Base-by-base conservation (phyloP, 495 filamentous ascomycete species). In the Endocarpon pusillum region DNA sequence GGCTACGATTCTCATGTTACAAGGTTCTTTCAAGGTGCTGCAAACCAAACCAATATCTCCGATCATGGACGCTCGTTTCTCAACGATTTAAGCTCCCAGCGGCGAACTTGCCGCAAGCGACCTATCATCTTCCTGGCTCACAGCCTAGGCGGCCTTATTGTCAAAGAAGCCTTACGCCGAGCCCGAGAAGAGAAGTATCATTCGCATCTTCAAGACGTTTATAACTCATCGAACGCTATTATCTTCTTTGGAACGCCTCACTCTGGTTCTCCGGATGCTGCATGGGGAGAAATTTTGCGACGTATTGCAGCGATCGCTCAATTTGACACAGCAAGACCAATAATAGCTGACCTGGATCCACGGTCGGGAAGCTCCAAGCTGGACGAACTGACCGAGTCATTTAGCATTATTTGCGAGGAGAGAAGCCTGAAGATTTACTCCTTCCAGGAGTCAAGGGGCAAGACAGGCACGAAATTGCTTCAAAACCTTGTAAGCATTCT, bases 101-200 rank as follows among this genome's bases (percentile, higher is more conserved):
- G 59, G 15, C 37, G 41, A 3, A 33, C 41, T 20, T 35, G 47
- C 1, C 26, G 51, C 7, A 34, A 20, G 8, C 47, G 55, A 14
- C 63, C 57, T 1, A 19, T 59, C 0, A 35, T 67, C 5, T 68
- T 71, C 40, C 42, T 69, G 1, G 63, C 44, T 1, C 65, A 71
- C 42, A 67, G 62, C 38, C 50, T 69, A 2, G 62, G 66, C n/a
- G 67, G 64, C 0, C 53, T 67, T 17, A 44, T 70, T 14, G 58
- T 65, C 19, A 66, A 46, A 20, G 43, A 48, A 32, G 52, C 49
- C 1, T 27, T 54, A 10, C 47, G 51, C 32, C 49, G 42, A 12
- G 41, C 47, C 7, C 21, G 19, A 34, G n/a, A 19, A 42, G 5
- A 42, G 44, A 18, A n/a, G n/a, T n/a, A n/a, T n/a, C n/a, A n/a